Base-by-base conservation (phyloP, 225 moss, liverwort and hornwort species). In the Marchantia polymorpha region DNA sequence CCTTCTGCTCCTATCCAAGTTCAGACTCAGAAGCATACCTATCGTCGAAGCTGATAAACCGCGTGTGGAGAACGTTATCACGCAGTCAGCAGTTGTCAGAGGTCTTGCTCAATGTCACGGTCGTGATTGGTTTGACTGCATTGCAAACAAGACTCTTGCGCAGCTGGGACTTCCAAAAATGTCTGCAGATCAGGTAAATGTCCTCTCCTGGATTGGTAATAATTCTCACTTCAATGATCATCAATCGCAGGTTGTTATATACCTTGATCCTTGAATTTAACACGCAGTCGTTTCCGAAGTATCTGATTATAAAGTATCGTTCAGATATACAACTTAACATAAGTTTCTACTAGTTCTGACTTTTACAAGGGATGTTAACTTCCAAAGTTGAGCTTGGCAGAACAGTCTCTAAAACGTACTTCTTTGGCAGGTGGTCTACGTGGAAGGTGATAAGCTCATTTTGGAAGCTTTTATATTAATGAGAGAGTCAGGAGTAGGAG, bases 401-500 rank as follows among this genome's bases (percentile, higher is more conserved):
- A 39, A 39, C 39, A 39, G 39, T 39, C 39, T 50, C 17, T 51
- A 4, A 71, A 22, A 12, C 50, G 7, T 73, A 16, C 16, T 4
- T 9, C 8, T 10, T 26, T 58, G 55, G 30, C 87, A 96, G 96
- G 92, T 96, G 27, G 74, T 96, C 27, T 71, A 72, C 46, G 90
- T 96, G 48, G 89, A 96, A 50, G 86, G 81, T 2, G 82, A 81
- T 52, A 85, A 81, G 46, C 84, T 94, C 64, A 84, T 96, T 19
- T 80, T 96, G 61, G 92, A 96, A 83, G 92, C 94, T 8, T 96
- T 96, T 65, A 89, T 91, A 81, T 82, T 94, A n/a, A 96, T 96
- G 96, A 90, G 92, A 56, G 84, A 82, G 55, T 83, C 86, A 67
- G 89, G 89, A 27, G 83, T 96, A 12, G 96, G 96, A 39, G 96